Evolutionary conservation across 768 basidiomycete genomes (phyloP), one percentile per base, ranked within the genome.

Genomic region (Agaricus sinodeliciosus): DNA sequence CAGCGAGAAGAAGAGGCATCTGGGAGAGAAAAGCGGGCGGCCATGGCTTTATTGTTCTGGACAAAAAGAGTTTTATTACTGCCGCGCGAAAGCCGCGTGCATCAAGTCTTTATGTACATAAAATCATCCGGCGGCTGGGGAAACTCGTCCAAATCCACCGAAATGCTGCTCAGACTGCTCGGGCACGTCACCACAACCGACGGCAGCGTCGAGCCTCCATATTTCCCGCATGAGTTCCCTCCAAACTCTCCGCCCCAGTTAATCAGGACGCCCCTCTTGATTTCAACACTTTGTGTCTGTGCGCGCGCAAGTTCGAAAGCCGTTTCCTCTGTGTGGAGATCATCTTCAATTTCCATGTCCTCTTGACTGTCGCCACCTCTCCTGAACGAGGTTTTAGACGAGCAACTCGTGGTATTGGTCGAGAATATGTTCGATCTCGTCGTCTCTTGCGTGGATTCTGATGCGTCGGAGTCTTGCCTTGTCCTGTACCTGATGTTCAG

Each of bases 261-360:
- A 28, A 79, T 58, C 25, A 80, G 58, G 43, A 75, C 65, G 3
- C 73, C 77, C 60, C 69, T 72, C 63, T 77, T 74, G 55, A 78
- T 66, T 59, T 77, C 74, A 60, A 80, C 65, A 55, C 77, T 80
- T 60, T 70, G 73, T 43, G 76, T 72, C 44, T 74, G 77, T 2
- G 68, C 78, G 11, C 75, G 69, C 57, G 68, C 69, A 42, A 78
- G 65, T 55, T 79, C 76, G 56, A 74, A 77, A 1, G 62, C 63
- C 48, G 57, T 52, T 26, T 62, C 59, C 16, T 62, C 64, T 8
- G 37, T 39, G 22, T 37, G 39, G 49, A 49, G 19, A 45, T 56
- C 51, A 35, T 63, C 65, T 2, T 61, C 61, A 12, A 57, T 58
- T 42, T 42, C 52, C 15, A 27, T 18, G 43, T 58, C 58, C 37